Evolutionary conservation across 768 basidiomycete species (phyloP).

Genomic region (Kwoniella dendrophila): DNA sequence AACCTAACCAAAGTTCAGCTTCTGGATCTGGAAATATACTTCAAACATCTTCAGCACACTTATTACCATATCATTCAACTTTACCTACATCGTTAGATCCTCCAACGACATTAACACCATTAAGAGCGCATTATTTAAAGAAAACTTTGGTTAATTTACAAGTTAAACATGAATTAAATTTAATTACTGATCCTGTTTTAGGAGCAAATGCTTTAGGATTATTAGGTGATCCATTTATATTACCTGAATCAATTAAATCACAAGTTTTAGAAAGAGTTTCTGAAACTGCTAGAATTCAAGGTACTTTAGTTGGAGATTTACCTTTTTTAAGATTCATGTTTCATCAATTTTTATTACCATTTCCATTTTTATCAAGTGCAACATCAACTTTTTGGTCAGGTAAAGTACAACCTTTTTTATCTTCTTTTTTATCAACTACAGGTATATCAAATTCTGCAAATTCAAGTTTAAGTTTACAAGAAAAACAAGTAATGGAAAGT

Average conservation of each 20-base stretch:
- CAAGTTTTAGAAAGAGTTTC: conserved; percentile 37
- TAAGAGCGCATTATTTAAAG: conserved; percentile 97
- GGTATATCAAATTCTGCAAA: conserved; percentile 22
- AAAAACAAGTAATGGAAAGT: conserved; percentile 37
- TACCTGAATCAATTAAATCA: conserved; percentile 37
- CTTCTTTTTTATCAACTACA: conserved; percentile 77
- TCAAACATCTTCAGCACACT: conserved; percentile 35
- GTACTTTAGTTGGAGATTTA: conserved; percentile 63
- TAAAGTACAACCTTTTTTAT: conserved; percentile 92
- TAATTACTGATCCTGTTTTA: conserved; percentile 60
- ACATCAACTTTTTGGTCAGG: conserved; percentile 89
- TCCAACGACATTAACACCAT: conserved; percentile 67
- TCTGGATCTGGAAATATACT: background rate
- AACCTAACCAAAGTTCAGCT: background rate
- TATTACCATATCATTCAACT: conserved; percentile 38
- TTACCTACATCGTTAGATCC: conserved; percentile 28
- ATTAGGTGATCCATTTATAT: conserved; percentile 84
- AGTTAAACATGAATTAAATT: conserved; percentile 74
- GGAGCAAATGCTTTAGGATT: conserved; percentile 67
- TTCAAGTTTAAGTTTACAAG: conserved; percentile 28
- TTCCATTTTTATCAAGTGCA: conserved; percentile 88
- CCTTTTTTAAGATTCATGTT: conserved; percentile 89
- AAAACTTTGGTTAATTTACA: conserved; percentile 89
- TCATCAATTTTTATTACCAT: conserved; percentile 87
- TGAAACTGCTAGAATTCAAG: conserved; percentile 31